A percentile compares a stretch with the other conserved stretches of the same genome.
phyloP scores from a whole-genome alignment of 164 flowering plant genomes.

The Magnolia changhungtana region DNA sequence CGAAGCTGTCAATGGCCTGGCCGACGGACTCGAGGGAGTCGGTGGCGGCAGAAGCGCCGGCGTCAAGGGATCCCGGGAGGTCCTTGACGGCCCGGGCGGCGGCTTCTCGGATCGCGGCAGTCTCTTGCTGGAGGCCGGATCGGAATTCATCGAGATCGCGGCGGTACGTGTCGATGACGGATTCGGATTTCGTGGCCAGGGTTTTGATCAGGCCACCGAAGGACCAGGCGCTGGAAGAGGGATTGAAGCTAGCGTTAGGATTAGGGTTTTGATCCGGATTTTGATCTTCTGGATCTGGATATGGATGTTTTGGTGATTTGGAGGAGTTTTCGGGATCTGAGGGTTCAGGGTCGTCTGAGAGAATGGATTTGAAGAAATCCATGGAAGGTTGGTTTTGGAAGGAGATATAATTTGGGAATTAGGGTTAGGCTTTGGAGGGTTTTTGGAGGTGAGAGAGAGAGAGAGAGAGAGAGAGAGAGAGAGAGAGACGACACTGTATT shows the following conservation, averaged over 20 bases:
- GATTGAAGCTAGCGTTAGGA: neutral
- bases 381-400: slow-evolving; percentile 19
- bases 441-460: neutral
- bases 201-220: slow-evolving; percentile 64
- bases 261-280: slow-evolving; percentile 14
- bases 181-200: slow-evolving; percentile 60
- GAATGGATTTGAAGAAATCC: slow-evolving; percentile 83
- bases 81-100: slow-evolving; percentile 65
- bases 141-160: slow-evolving; percentile 77
- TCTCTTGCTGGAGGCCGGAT: slow-evolving; percentile 63
- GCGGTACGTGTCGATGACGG: slow-evolving; percentile 59
- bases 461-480: neutral
- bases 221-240: slow-evolving; percentile 35
- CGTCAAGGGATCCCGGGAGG: slow-evolving; percentile 62
- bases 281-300: slow-evolving; percentile 7
- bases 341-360: slow-evolving; percentile 45
- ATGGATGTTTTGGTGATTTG: slow-evolving; percentile 2
- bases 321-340: neutral
- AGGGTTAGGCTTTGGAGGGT: slow-evolving; percentile 2
- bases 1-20: slow-evolving; percentile 65
- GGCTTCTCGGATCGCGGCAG: slow-evolving; percentile 50
- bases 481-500: neutral
- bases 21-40: slow-evolving; percentile 77
- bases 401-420: neutral
- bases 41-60: slow-evolving; percentile 72